These are phyloP conservation scores for Trichophyton schoenleinii DNA, from an alignment of 2,329 filamentous ascomycete genomes.

Conservation along the genomic window DNA sequence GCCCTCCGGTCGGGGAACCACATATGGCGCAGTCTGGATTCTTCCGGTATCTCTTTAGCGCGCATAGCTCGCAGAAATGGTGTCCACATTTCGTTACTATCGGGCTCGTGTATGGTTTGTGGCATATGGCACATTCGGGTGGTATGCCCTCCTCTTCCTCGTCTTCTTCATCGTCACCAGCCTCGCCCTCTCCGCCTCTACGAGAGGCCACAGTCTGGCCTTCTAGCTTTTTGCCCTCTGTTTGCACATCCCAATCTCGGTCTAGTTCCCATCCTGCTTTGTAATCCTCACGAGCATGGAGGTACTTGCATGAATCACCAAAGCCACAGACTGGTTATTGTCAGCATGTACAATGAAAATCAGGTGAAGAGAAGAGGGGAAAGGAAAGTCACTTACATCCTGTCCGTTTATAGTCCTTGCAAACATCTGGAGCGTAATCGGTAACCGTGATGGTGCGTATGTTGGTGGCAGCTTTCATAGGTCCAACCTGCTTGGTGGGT, in stretches of 20 bases:
- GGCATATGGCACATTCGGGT: constrained; percentile 81
- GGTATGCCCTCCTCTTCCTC: constrained; percentile 70
- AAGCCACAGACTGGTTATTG: constrained; percentile 44
- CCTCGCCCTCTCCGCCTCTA: constrained; percentile 29
- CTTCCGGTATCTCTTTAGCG: constrained; percentile 71
- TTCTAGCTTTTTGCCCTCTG: constrained; percentile 24
- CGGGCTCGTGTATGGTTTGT: constrained; percentile 62
- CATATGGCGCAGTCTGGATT: constrained; percentile 80
- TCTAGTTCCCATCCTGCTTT: constrained; percentile 95
- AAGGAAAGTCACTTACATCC: constrained; percentile 27
- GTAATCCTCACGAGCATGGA: constrained; percentile 51
- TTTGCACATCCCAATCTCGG: constrained; percentile 78
- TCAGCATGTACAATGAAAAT: background rate
- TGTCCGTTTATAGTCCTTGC: constrained; percentile 84
- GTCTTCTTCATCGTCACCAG: constrained; percentile 46
- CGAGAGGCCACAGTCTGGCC: constrained; percentile 31
- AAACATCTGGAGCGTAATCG: constrained; percentile 85
- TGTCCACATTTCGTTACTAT: constrained; percentile 85
- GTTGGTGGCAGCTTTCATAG: constrained; percentile 74
- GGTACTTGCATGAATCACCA: constrained; percentile 65
- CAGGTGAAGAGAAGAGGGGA: background rate
- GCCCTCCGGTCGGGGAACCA: constrained; percentile 69
- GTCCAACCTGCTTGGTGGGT: constrained; percentile 58
- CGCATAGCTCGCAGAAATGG: constrained; percentile 90
- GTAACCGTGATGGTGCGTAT: constrained; percentile 80